Conservation (phyloP, 2,329 filamentous ascomycete species). For the Coleophoma eucalyptorum region DNA sequence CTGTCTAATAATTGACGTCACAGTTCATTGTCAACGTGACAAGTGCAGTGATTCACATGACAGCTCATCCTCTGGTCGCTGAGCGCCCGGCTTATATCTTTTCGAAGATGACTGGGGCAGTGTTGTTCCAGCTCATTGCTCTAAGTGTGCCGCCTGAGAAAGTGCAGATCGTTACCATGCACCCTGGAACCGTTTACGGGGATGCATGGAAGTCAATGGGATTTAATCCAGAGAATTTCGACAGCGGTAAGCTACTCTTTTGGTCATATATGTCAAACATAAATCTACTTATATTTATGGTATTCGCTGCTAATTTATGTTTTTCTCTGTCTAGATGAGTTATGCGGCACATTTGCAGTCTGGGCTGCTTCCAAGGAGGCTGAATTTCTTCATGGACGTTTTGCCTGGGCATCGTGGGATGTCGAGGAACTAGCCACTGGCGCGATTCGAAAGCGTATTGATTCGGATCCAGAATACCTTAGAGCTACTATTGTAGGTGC, state of each 20-base stretch:
- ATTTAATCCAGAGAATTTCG: neutral
- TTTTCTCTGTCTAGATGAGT: neutral
- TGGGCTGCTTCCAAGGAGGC: slow-evolving; percentile 6
- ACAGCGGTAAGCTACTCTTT: neutral
- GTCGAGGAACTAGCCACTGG: slow-evolving; percentile 14
- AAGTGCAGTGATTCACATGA: neutral
- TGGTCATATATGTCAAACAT: neutral
- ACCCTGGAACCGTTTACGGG: slow-evolving; percentile 35
- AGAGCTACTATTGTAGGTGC: no score
- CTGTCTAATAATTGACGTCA: neutral
- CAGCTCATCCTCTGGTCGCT: neutral
- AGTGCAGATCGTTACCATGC: slow-evolving; percentile 36
- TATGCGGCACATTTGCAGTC: slow-evolving; percentile 5
- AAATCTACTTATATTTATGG: neutral
- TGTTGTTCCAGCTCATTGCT: neutral
- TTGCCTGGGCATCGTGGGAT: slow-evolving; percentile 9
- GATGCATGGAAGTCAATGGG: slow-evolving; percentile 8
- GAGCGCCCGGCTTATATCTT: neutral
- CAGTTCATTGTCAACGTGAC: slow-evolving; percentile 1
- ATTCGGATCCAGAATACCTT: neutral
- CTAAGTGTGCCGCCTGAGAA: slow-evolving; percentile 15
- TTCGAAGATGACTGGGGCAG: neutral
- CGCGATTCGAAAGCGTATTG: neutral
- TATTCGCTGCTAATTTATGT: no score
- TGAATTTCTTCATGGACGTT: slow-evolving; percentile 10